Conservation (phyloP, 176 grass and related monocot genomes). For the Oryza glaberrima region DNA sequence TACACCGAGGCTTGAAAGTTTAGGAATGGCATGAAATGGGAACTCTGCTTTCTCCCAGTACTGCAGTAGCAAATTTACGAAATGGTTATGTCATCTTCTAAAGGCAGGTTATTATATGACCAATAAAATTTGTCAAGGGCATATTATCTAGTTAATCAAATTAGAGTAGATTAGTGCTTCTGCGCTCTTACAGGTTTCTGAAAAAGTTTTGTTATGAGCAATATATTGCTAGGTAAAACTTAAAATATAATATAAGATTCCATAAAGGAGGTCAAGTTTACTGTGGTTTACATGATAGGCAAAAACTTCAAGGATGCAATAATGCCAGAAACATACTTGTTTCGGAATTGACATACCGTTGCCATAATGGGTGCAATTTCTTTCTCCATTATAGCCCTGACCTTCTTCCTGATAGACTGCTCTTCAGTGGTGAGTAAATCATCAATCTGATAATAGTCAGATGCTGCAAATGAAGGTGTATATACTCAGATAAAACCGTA, state of each 20-base stretch:
- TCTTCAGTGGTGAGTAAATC: conserved; percentile 72
- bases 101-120: background rate
- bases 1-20: conserved; percentile 59
- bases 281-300: background rate
- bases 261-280: conserved; percentile 8
- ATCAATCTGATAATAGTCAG: conserved; percentile 76
- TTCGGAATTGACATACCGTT: conserved; percentile 42
- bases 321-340: background rate
- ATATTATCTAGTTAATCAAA: conserved; percentile 23
- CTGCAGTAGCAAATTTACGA: conserved; percentile 41
- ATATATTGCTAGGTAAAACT: conserved; percentile 7
- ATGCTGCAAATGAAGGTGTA: conserved; percentile 47
- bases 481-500: background rate
- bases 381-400: conserved; percentile 66
- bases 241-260: conserved; percentile 10
- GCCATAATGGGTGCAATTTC: conserved; percentile 77
- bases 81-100: background rate
- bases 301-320: background rate
- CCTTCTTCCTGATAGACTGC: conserved; percentile 48
- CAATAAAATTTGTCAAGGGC: background rate
- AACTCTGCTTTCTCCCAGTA: conserved; percentile 87
- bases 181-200: background rate
- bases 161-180: background rate
- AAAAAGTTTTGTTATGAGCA: background rate
- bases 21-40: conserved; percentile 70